A percentile compares a stretch with the other conserved stretches of the same genome.
Conservation (phyloP, 805 yeast genomes). For the Starmerella kuoi region DNA sequence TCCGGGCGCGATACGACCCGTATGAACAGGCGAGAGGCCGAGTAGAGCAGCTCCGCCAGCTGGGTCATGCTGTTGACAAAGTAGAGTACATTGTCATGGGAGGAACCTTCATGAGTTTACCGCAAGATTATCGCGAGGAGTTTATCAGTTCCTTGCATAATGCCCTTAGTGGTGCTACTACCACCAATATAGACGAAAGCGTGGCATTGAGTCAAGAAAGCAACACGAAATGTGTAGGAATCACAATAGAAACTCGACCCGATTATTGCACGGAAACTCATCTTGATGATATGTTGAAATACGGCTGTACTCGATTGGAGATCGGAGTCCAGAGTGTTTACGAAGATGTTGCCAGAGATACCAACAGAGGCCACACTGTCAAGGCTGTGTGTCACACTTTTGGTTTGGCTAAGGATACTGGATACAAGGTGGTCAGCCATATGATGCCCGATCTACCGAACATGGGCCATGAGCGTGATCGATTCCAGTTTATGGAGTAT, state of each 20-base stretch:
- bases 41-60: conserved; percentile 84
- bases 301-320: conserved; percentile 94
- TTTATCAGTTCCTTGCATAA: conserved; percentile 86
- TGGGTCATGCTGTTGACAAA: conserved; percentile 93
- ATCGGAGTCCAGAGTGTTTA: conserved; percentile 95
- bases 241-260: conserved; percentile 95
- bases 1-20: conserved; percentile 94
- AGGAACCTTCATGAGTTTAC: conserved; percentile 94
- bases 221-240: conserved; percentile 93
- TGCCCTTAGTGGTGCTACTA: conserved; percentile 86
- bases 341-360: conserved; percentile 96
- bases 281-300: conserved; percentile 84
- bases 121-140: conserved; percentile 75
- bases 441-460: conserved; percentile 99
- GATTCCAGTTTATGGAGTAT: conserved; percentile 90
- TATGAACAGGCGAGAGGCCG: conserved; percentile 98
- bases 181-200: conserved; percentile 80
- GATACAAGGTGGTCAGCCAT: conserved; percentile 93
- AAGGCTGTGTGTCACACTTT: conserved; percentile 92
- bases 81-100: conserved; percentile 98
- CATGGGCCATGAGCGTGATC: conserved; percentile 96
- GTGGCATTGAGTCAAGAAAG: conserved; percentile 85
- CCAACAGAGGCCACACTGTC: conserved; percentile 96
- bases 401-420: conserved; percentile 93
- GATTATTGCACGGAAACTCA: conserved; percentile 96